Base-by-base conservation (phyloP, 2,329 filamentous ascomycete genomes). In the Stagonosporopsis cucurbitacearum region DNA sequence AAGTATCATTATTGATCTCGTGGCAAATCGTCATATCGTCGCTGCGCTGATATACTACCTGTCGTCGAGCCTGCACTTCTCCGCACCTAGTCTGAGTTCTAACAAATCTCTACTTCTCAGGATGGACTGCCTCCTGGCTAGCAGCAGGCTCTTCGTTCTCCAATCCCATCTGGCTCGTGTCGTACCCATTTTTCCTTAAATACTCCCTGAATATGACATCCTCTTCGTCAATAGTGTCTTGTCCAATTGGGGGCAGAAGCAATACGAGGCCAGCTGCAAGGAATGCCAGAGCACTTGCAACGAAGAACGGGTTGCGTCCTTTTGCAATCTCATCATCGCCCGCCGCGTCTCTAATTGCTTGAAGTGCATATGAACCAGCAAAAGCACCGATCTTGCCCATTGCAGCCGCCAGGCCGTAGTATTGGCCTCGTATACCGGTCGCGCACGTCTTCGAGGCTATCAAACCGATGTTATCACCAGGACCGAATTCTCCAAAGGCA, bases 401-500 rank as follows among this genome's bases (percentile, higher is more conserved):
- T 0, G 89, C 89, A 0, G 90, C 89, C 0, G 89, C 89, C 40
- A 91, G 82, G 5, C 88, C 84, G 67, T 88, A 88, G 74, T 87
- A 88, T 70, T 90, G 86, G 2, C 92, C 93, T 35, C 92, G 85
- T n/a, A 97, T 88, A 17, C 90, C 89, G 4, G 93, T 96, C 0
- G 93, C 91, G 67, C 88, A 92, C 2, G 91, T 93, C 80, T 96
- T 96, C 42, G 90, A 89, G 0, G 93, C 92, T 26, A 96, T 76
- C 0, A 96, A 83, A 2, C 92, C 92, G 64, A 96, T 96, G 74
- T 96, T 96, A 79, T 96, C 90, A 12, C 93, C 93, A 0, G 93
- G 92, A 0, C 93, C 92, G 36, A 96, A 77, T 74, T 95, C 91
- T 45, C 91, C 91, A 1, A 94, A 81, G 0, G 88, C 84, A 1